Conservation (phyloP, 345 rosid species). For the Barbarea vulgaris region DNA sequence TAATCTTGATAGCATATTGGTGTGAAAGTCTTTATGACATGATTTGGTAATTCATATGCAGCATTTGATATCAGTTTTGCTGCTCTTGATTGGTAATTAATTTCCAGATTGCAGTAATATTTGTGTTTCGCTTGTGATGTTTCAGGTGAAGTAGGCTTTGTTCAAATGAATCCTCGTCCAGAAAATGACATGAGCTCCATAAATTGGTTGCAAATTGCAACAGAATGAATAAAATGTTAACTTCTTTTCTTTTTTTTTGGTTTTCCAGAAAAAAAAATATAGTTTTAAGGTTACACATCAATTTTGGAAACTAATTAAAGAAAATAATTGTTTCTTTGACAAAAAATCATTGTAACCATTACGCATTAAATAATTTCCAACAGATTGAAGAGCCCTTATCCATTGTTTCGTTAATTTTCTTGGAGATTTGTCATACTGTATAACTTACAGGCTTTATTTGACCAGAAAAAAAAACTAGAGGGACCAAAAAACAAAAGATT, state of each 20-base stretch:
- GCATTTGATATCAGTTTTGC: not conserved
- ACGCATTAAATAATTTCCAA: not conserved
- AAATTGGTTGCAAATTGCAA: conserved; percentile 6
- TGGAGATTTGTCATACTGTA: not conserved
- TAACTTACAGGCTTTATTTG: not conserved
- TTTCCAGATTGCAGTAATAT: not conserved
- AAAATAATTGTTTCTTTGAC: not conserved
- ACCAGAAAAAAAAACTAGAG: not conserved
- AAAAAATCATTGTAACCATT: conserved; percentile 20
- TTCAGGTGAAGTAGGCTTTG: conserved; percentile 32
- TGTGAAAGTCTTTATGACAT: not conserved
- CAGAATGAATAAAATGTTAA: not conserved
- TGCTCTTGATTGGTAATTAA: conserved; percentile 9
- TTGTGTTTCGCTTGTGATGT: conserved; percentile 25
- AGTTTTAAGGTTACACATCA: not conserved
- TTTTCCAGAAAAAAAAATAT: not conserved
- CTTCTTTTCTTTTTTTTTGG: not conserved
- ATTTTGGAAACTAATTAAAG: conserved; percentile 4
- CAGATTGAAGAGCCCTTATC: not conserved
- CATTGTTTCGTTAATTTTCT: not conserved
- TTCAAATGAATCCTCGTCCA: conserved; percentile 8
- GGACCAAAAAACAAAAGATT: not conserved
- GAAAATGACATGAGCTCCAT: conserved; percentile 4
- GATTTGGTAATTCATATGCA: not conserved
- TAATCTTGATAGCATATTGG: conserved; percentile 17